Conservation (phyloP, 1,139 yeast genomes). For the Hyphopichia wangnamkhiaoensis region DNA sequence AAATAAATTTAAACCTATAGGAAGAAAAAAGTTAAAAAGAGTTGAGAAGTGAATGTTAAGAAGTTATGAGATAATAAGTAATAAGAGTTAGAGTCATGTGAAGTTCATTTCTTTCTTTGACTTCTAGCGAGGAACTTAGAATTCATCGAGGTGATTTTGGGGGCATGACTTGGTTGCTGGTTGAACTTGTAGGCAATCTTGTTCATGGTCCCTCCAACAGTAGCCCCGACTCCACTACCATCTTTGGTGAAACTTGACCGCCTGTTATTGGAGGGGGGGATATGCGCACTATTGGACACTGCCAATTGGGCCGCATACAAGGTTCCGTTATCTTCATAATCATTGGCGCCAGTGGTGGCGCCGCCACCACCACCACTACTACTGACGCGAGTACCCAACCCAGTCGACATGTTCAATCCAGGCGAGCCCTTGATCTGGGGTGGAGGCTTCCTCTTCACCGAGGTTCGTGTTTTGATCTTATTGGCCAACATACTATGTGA, state of each 20-base stretch:
- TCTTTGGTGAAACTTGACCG: conserved; percentile 43
- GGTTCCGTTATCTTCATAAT: conserved; percentile 25
- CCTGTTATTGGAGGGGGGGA: conserved; percentile 27
- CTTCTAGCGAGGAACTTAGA: conserved; percentile 48
- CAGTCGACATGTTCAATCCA: conserved; percentile 35
- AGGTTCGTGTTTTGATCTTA: conserved; percentile 11
- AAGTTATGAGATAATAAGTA: neutral
- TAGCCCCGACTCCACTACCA: conserved; percentile 2
- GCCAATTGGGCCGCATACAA: conserved; percentile 50
- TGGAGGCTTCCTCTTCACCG: conserved; percentile 37
- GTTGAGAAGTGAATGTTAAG: neutral
- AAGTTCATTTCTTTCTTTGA: conserved; percentile 32
- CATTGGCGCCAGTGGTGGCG: conserved; percentile 7
- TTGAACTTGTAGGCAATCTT: conserved; percentile 1
- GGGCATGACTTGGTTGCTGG: conserved; percentile 6
- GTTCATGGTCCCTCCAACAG: neutral
- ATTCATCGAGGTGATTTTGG: conserved; percentile 38
- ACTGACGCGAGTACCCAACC: conserved; percentile 22
- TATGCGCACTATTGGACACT: conserved; percentile 35
- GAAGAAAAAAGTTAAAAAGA: neutral
- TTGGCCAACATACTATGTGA: conserved; percentile 12
- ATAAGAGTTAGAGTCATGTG: too few relatives aligned
- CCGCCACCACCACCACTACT: neutral
- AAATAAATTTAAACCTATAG: neutral
- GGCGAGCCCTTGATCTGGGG: conserved; percentile 27